Conservation (phyloP, 1,284 basidiomycete species). For the Rhodotorula sp. region DNA sequence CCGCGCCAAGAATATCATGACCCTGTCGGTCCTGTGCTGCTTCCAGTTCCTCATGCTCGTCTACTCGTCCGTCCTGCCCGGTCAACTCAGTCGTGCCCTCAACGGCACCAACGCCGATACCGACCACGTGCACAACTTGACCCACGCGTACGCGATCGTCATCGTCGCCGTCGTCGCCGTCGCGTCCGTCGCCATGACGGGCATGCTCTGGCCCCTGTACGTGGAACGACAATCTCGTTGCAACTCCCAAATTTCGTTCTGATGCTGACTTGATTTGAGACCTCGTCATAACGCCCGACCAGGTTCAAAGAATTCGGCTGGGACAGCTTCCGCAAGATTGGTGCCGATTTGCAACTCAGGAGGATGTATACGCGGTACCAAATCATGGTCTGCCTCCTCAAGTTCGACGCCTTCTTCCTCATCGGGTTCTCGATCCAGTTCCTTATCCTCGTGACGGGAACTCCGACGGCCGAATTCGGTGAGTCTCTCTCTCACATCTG, state of each 20-base stretch:
- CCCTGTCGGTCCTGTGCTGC: constrained; percentile 48
- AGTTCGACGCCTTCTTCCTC: constrained; percentile 36
- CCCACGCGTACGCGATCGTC: constrained; percentile 27
- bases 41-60: constrained; percentile 42
- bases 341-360: constrained; percentile 29
- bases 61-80: constrained; percentile 36
- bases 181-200: constrained; percentile 16
- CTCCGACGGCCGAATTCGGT: constrained; percentile 30
- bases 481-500: too few relatives aligned
- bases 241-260: constrained; percentile 50
- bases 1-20: constrained; percentile 42
- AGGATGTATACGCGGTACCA: constrained; percentile 24
- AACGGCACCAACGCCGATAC: constrained; percentile 30
- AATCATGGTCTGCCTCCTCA: constrained; percentile 34
- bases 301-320: constrained; percentile 42
- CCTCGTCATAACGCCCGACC: not conserved
- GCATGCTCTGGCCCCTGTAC: constrained; percentile 33
- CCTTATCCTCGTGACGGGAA: constrained; percentile 38
- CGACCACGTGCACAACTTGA: constrained; percentile 12
- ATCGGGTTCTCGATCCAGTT: constrained; percentile 33
- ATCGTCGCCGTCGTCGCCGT: constrained; percentile 31
- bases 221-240: constrained; percentile 62
- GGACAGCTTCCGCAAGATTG: constrained; percentile 66
- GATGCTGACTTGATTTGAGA: not conserved
- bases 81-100: constrained; percentile 30